Base-by-base conservation (phyloP, 768 basidiomycete species). In the Boletus patriciae region DNA sequence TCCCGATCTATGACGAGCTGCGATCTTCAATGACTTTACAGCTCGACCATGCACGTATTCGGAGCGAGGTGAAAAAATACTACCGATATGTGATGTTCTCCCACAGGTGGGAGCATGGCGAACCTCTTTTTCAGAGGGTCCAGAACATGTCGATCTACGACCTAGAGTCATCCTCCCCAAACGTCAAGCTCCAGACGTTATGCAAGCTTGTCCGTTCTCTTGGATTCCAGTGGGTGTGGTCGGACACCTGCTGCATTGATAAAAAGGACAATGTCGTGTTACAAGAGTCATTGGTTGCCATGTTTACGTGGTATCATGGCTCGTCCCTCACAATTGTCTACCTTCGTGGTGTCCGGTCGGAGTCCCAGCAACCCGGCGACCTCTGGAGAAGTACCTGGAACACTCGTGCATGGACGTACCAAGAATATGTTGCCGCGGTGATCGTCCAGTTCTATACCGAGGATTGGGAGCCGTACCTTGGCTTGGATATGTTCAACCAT, bases 221-320 rank as follows among this genome's bases (percentile, higher is more conserved):
- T 21, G 12, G n/a, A 1, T 57, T 58, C 21, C 21, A 15, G 3
- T 60, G 59, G 59, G 57, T 33, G 3, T 60, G 59, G 59, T 36
- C 11, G 1, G 60, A 59, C 18, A 61, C 60, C 1, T 59, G 60
- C 16, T 61, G 60, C 15, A 16, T 61, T 27, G 5, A 27, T 27
- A 27, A 1, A 45, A 59, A 44, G 33, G 45, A 43, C 9, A 46
- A 27, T 1, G 46, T 21, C 1, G 45, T 51, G 0, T 31, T 31
- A 2, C 45, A 61, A 27, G 60, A 61, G 5, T 50, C 60, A 1
- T 4, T 60, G 29, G 49, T 60, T 6, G 52, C 60, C 23, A 61
- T 61, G 60, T 61, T 61, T 19, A 51, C 0, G 5, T 61, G 60
- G 60, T 61, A 61, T 34, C 44, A 36, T 3, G 36, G 53, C 8